Percentiles rank a stretch among this genome's conserved stretches.
Conservation (phyloP, 2,329 filamentous ascomycete genomes). For the Microcyclospora pomicola region DNA sequence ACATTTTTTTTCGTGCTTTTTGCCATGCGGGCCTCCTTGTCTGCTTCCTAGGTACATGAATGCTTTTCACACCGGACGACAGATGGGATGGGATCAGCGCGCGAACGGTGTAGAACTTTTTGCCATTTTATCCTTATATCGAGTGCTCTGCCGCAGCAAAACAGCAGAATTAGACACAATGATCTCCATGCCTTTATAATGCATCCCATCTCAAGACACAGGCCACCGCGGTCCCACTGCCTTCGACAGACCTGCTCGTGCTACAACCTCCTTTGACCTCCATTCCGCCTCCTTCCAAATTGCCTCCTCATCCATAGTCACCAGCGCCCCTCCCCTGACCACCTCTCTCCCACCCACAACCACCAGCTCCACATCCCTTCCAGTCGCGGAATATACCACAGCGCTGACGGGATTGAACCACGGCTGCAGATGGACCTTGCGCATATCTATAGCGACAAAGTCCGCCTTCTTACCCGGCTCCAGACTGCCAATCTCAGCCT, state of each 20-base stretch:
- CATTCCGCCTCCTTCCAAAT: constrained; percentile 26
- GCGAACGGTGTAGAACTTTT: too few species aligned
- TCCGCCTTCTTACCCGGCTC: constrained; percentile 34
- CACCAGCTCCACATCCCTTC: constrained; percentile 31
- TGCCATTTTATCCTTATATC: too few species aligned
- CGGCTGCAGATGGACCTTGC: constrained; percentile 15
- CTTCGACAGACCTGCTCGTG: constrained; percentile 24
- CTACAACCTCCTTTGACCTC: constrained; percentile 25
- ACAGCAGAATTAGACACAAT: background rate
- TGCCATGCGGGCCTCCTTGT: too few species aligned
- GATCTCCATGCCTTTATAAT: background rate
- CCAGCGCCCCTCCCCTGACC: constrained; percentile 24
- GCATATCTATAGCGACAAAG: constrained; percentile 25
- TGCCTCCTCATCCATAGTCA: constrained; percentile 28
- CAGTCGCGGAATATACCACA: constrained; percentile 32
- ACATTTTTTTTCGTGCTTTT: background rate
- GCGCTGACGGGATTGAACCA: constrained; percentile 26
- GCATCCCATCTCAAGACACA: constrained; percentile 10
- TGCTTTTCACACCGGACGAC: too few species aligned
- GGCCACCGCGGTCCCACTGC: constrained; percentile 28
- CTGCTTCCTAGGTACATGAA: too few species aligned
- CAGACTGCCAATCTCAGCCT: constrained; percentile 26
- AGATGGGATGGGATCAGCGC: too few species aligned
- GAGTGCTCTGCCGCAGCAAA: too few species aligned
- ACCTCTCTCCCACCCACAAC: constrained; percentile 30